Evolutionary conservation across 2,329 filamentous ascomycete genomes (phyloP).

Genomic region (Aspergillus ruber): DNA sequence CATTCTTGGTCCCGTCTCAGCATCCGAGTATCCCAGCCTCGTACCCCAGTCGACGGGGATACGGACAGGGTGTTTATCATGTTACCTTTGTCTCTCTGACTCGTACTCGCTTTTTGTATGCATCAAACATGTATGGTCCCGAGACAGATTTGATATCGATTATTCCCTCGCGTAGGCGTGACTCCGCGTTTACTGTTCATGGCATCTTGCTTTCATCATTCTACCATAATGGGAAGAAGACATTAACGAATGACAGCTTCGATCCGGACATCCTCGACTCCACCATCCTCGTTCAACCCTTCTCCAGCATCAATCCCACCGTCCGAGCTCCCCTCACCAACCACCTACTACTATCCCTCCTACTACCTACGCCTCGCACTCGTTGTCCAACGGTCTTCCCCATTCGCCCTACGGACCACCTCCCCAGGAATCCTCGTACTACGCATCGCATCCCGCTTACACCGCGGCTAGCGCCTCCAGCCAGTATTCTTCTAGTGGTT

Average conservation of each 20-base stretch:
- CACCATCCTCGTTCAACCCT: conserved; percentile 21
- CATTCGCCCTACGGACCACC: conserved; percentile 61
- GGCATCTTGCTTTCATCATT: too few species aligned
- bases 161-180: too few species aligned
- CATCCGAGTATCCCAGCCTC: too few species aligned
- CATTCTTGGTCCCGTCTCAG: background rate
- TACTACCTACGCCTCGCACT: conserved; percentile 25
- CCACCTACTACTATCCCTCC: conserved; percentile 36
- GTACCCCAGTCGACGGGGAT: too few species aligned
- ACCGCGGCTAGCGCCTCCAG: conserved; percentile 73
- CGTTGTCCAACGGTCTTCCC: conserved; percentile 36
- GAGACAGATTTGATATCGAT: too few species aligned
- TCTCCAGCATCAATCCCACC: conserved; percentile 14
- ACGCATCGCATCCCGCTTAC: conserved; percentile 76
- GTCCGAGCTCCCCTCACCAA: conserved; percentile 58
- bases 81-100: too few species aligned
- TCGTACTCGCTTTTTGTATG: too few species aligned
- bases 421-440: conserved; percentile 61
- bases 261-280: conserved; percentile 24
- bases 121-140: background rate
- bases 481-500: conserved; percentile 82
- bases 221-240: too few species aligned
- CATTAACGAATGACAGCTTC: conserved; percentile 19
- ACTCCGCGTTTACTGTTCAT: too few species aligned
- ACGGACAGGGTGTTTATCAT: too few species aligned